These are phyloP conservation scores for Aspergillus hancockii DNA, from an alignment of 495 filamentous ascomycete genomes.

Conservation along the genomic window DNA sequence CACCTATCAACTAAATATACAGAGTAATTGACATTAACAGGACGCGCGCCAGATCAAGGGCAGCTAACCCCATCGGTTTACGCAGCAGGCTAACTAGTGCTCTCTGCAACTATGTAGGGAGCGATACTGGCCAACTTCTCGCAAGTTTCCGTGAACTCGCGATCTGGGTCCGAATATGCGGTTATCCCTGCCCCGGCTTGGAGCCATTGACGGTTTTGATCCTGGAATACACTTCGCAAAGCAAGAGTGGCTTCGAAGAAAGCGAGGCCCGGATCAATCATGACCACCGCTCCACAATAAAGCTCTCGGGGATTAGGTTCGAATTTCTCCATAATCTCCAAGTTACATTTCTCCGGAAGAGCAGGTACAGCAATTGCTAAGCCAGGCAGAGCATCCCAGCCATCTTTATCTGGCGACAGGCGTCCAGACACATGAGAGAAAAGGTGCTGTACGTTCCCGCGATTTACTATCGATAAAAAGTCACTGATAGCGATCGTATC, in stretches of 20 bases:
- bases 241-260: slow-evolving; percentile 20
- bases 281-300: slow-evolving; percentile 22
- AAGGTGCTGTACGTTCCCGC: slow-evolving; percentile 22
- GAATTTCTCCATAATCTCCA: slow-evolving; percentile 18
- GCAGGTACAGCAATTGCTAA: slow-evolving; percentile 21
- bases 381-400: slow-evolving; percentile 22
- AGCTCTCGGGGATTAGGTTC: slow-evolving; percentile 18
- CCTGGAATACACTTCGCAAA: slow-evolving; percentile 22
- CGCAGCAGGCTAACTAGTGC: no score
- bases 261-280: slow-evolving; percentile 13
- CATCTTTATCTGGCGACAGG: slow-evolving; percentile 15
- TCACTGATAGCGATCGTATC: slow-evolving; percentile 14
- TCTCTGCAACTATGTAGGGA: slow-evolving; percentile 11
- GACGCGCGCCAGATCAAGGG: no score
- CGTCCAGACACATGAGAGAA: slow-evolving; percentile 18
- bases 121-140: slow-evolving; percentile 24
- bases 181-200: slow-evolving; percentile 25
- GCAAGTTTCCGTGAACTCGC: slow-evolving; percentile 14
- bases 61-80: no score
- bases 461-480: slow-evolving; percentile 16
- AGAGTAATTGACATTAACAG: no score
- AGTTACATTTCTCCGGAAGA: slow-evolving; percentile 16
- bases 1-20: no score
- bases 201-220: slow-evolving; percentile 16
- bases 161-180: slow-evolving; percentile 15